Evolutionary conservation across 495 filamentous ascomycete species (phyloP), one percentile per base, ranked within the genome.

Genomic region (Tetracladium marchalianum): DNA sequence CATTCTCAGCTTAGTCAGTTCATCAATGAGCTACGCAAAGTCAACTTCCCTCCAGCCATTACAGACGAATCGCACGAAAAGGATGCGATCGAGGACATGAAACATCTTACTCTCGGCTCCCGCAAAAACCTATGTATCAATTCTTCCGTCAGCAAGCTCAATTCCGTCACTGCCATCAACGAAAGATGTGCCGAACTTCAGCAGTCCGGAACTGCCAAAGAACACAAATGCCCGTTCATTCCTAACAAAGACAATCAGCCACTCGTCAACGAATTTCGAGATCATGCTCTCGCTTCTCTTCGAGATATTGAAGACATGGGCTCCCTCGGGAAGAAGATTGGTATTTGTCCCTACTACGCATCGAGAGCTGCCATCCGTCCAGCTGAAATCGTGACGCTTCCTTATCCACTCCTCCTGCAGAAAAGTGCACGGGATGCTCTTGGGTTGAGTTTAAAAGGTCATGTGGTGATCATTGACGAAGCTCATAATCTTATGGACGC

Each of bases 401-500:
- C 92, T 16, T 98, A 98, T 63, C 92, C 88, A 12, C 62, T 97
- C 17, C 71, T 98, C 0, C 69, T 98, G 22, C 92, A 97, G 54
- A 84, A 82, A 55, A 89, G 85, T 22, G 90, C 92, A 5, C 72
- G 92, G 36, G 89, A 97, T 46, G 87, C 92, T 4, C 73, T 98
- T 3, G 79, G 80, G 31, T 73, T 98, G 16, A 92, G 85, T 24
- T 63, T 98, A 9, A 88, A 90, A 54, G 82, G 78, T 6, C 90
- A 95, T 60, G 72, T 97, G 1, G 76, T 98, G 17, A 84, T 98
- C 36, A 86, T 98, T 51, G 92, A 98, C 56, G 92, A 98, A 66
- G 92, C 93, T 1, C 92, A 98, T 59, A 98, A 98, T 60, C 75
- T 98, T 27, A 96, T 96, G 80, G 89, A 95, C 62, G 85, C 90